Conservation (phyloP, 371 early-diverging fungal species). For the Apophysomyces sp. region DNA sequence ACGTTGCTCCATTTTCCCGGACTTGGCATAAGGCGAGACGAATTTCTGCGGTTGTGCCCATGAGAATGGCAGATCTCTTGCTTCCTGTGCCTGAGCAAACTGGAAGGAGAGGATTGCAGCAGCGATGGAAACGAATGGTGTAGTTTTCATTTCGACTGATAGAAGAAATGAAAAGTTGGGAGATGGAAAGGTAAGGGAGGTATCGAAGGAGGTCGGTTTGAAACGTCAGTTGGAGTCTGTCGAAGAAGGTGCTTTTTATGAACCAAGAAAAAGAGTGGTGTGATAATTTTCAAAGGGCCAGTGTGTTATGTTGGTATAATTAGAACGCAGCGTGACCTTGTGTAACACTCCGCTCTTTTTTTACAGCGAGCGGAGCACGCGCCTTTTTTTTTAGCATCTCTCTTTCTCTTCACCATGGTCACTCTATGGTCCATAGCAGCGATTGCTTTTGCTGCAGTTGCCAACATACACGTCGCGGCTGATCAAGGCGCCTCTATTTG, state of each 20-base stretch:
- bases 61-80: conserved; percentile 25
- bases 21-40: conserved; percentile 31
- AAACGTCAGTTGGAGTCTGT: not conserved
- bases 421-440: not conserved
- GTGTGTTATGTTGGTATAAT: not conserved
- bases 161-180: not conserved
- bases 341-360: not conserved
- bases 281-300: not conserved
- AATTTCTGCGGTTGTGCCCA: conserved; percentile 37
- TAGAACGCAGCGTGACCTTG: conserved; percentile 2
- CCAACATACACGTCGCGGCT: not conserved
- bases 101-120: not conserved
- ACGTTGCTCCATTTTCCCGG: conserved; percentile 45
- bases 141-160: conserved; percentile 1
- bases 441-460: not conserved
- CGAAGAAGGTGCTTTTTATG: not conserved
- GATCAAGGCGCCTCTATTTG: not conserved
- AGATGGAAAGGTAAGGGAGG: not conserved
- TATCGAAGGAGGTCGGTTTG: too few relatives aligned
- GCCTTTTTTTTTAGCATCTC: not conserved
- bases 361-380: not conserved
- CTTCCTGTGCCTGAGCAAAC: conserved; percentile 11
- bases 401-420: not conserved
- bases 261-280: not conserved
- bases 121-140: conserved; percentile 5